Evolutionary conservation across 306 rosid genomes (phyloP), one percentile per base, ranked within the genome.

Genomic region (Lathyrus sativus): DNA sequence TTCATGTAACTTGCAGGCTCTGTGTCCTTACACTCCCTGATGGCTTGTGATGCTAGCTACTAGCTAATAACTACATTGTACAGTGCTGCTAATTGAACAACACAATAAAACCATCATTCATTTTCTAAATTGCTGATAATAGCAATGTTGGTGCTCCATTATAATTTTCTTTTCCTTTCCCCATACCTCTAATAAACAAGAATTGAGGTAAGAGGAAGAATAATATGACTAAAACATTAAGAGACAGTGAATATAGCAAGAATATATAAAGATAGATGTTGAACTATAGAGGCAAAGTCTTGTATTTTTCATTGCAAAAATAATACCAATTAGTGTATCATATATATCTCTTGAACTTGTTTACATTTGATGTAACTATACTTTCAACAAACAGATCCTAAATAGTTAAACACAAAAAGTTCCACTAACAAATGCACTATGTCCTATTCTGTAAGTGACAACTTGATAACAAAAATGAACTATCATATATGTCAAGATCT

Each of bases 301-400:
- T 54, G 35, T 3, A 53, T 53, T 53, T 35, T 11, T 22, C 33
- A 11, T 17, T 22, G 59, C 3, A 13, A 56, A 57, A 29, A 13
- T 29, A 13, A 31, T 28, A 29, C n/a, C 22, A 26, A 26, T 26
- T 2, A 26, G 28, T 26, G 28, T 26, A 26, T 1, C 28, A 26
- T 26, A n/a, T n/a, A n/a, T n/a, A n/a, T n/a, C n/a, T n/a, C n/a
- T 26, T 26, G 28, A 2, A 26, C 3, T 26, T 39, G 50, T 62
- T 38, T 62, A 62, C 45, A 18, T 49, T 39, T 62, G 35, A 39
- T 39, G 49, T 33, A 39, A 39, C 39, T 62, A 38, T 62, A 62
- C 31, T 18, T 62, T n/a, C 1, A 17, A 8, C 18, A 19, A 11
- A 62, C 10, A 22, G 4, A 62, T 39, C 29, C 39, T 2, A 39